Conservation (phyloP, 176 grass and related monocot genomes). For the Avena insularis region DNA sequence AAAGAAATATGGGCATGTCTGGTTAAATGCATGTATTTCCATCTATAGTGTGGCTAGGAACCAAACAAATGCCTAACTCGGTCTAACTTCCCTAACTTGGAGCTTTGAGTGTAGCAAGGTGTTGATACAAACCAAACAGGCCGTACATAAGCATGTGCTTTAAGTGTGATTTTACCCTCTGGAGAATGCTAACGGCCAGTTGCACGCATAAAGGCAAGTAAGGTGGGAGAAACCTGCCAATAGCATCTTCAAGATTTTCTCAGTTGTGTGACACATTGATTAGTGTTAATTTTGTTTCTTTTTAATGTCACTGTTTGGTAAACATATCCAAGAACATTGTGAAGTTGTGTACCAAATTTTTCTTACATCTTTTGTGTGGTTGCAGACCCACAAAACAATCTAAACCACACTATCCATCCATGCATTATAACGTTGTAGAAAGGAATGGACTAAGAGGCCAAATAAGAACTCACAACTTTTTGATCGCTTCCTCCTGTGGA, state of each 20-base stretch:
- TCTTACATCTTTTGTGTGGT: constrained; percentile 24
- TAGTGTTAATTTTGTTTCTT: not conserved
- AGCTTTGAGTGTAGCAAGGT: not conserved
- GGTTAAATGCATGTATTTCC: not conserved
- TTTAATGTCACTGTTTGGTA: not conserved
- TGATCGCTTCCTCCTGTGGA: constrained; percentile 92
- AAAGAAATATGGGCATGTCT: not conserved
- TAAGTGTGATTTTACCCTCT: constrained; percentile 20
- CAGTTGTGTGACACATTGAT: not conserved
- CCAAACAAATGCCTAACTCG: not conserved
- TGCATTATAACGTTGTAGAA: constrained; percentile 1
- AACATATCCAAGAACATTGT: constrained; percentile 24
- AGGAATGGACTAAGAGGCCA: constrained; percentile 33
- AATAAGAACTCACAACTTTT: constrained; percentile 88
- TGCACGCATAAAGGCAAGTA: constrained; percentile 15
- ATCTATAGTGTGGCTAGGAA: not conserved
- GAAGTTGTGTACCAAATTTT: not conserved
- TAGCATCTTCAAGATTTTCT: constrained; percentile 21
- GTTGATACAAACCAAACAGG: not conserved
- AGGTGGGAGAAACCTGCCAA: not conserved
- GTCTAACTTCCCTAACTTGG: not conserved
- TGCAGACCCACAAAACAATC: not conserved
- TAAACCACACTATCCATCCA: not conserved
- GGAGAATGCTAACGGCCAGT: constrained; percentile 17
- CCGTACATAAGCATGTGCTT: not conserved